Evolutionary conservation across 2,329 filamentous ascomycete species (phyloP), one percentile per base, ranked within the genome.

Genomic region (Aureobasidium namibiae): DNA sequence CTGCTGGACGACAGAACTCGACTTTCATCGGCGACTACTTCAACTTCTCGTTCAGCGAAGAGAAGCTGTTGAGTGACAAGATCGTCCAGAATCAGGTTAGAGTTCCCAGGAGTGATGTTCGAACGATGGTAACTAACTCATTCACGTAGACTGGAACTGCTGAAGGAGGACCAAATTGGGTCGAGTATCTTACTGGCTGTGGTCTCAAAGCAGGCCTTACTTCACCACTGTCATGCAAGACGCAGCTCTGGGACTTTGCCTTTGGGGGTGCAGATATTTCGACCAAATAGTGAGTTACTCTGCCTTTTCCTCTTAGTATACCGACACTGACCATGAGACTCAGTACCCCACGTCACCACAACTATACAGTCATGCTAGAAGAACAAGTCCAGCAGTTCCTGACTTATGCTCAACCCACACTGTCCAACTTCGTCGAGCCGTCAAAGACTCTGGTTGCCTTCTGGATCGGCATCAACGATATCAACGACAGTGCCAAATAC

Each of bases 391-490:
- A 70, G 8, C 78, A 81, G 61, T 83, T 77, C 66, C 64, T 72
- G 3, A 64, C 64, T 1, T 80, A 80, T 61, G 80, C 69, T 9
- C 69, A 78, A 50, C 72, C 72, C 0, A 73, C 73, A 11, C 70
- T 79, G 3, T 61, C 65, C 23, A 60, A 65, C 24, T 63, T 59
- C 9, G 50, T 74, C 18, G 64, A 75, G 10, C 68, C 73, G 16
- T 63, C 68, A 4, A 67, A 73, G 18, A 73, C 76, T 1, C 69
- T 83, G 1, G 73, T 82, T 0, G 76, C 76, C 2, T 66, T 82
- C 38, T 83, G 78, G 76, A 83, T 83, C 46, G 81, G 64, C 8
- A 73, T 83, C 61, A 83, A 83, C 65, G 81, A 83, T 60, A 80
- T 83, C 61, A 74, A 73, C 62, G 80, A 83, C 65, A 75, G 75